Evolutionary conservation across 2,329 filamentous ascomycete species (phyloP).

Genomic region (Verticillium tricorpus): DNA sequence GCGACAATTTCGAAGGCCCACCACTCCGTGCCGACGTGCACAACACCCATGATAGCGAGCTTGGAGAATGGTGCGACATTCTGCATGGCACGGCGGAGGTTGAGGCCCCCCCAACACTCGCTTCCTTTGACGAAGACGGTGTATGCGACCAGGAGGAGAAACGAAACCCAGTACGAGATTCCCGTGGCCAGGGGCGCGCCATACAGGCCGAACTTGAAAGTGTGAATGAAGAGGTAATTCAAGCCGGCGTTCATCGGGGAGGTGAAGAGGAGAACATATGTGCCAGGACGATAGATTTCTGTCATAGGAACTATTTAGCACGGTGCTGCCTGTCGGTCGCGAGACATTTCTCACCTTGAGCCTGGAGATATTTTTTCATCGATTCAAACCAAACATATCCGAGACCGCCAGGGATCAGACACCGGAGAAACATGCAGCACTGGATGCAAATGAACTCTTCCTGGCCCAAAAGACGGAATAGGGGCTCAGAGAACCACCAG

Average conservation of each 20-base stretch:
- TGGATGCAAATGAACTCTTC: conserved; percentile 72
- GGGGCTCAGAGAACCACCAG: conserved; percentile 69
- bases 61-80: conserved; percentile 68
- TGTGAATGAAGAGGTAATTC: conserved; percentile 77
- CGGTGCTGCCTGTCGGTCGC: neutral
- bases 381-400: conserved; percentile 86
- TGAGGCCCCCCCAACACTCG: conserved; percentile 74
- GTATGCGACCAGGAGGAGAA: conserved; percentile 70
- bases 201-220: conserved; percentile 64
- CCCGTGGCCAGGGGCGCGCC: conserved; percentile 80
- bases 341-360: conserved; percentile 43
- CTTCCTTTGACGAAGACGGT: conserved; percentile 64
- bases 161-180: conserved; percentile 82
- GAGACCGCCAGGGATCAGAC: conserved; percentile 73
- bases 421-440: conserved; percentile 67
- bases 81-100: conserved; percentile 56
- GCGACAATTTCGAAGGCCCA: conserved; percentile 93
- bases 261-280: conserved; percentile 78
- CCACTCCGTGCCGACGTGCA: conserved; percentile 89
- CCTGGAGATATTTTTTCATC: conserved; percentile 84
- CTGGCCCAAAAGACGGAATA: conserved; percentile 73
- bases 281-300: conserved; percentile 71
- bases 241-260: conserved; percentile 76
- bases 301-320: neutral
- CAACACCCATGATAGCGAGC: conserved; percentile 69